phyloP scores from a whole-genome alignment of 331 rosid species.

The Saraca asoca region DNA sequence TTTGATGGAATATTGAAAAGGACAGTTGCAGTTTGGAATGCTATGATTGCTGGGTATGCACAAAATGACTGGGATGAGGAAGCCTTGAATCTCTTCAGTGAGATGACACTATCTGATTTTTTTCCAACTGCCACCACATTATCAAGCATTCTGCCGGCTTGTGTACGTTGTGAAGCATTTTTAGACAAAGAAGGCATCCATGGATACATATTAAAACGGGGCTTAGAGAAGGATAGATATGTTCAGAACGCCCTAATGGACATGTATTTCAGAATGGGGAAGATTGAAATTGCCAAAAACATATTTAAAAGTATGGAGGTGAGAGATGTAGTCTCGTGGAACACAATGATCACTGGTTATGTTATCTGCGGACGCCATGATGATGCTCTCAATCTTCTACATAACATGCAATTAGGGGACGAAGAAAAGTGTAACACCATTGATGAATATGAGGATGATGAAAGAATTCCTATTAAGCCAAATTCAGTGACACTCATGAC shows the following conservation, averaged over 20 bases:
- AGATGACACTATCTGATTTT: slow-evolving; percentile 50
- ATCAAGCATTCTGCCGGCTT: slow-evolving; percentile 74
- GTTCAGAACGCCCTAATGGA: slow-evolving; percentile 87
- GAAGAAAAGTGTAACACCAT: slow-evolving; percentile 20
- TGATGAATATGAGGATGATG: slow-evolving; percentile 40
- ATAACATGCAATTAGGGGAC: slow-evolving; percentile 51
- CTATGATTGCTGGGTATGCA: slow-evolving; percentile 75
- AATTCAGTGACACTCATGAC: slow-evolving; percentile 90
- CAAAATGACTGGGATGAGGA: slow-evolving; percentile 60
- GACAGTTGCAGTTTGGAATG: slow-evolving; percentile 69
- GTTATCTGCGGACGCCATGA: slow-evolving; percentile 57
- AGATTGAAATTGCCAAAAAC: slow-evolving; percentile 48
- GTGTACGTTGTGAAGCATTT: slow-evolving; percentile 52
- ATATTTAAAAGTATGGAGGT: slow-evolving; percentile 59
- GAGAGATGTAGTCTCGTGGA: slow-evolving; percentile 86
- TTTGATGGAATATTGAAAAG: slow-evolving; percentile 49
- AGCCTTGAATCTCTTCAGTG: slow-evolving; percentile 64
- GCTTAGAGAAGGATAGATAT: slow-evolving; percentile 61
- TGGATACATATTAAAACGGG: slow-evolving; percentile 61
- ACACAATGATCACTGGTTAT: slow-evolving; percentile 80
- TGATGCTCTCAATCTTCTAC: slow-evolving; percentile 61
- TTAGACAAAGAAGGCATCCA: slow-evolving; percentile 62
- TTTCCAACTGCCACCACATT: slow-evolving; percentile 65
- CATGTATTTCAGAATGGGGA: slow-evolving; percentile 79
- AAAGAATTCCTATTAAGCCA: slow-evolving; percentile 51